These are phyloP conservation scores for Aspergillus cavernicola DNA, from an alignment of 495 filamentous ascomycete genomes.

Conservation along the genomic window DNA sequence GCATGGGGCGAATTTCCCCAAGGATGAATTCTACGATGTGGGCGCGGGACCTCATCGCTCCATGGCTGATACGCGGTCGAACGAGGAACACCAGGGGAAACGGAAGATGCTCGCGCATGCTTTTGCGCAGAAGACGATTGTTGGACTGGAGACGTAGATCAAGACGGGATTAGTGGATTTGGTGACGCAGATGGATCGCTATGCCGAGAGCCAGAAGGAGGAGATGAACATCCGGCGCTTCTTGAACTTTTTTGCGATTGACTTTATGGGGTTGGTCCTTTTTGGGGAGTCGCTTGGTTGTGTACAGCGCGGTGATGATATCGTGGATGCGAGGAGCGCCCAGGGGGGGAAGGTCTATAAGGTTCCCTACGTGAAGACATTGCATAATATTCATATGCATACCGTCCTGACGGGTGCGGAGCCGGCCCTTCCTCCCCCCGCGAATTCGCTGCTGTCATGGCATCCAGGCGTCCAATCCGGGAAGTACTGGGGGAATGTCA, in stretches of 20 bases:
- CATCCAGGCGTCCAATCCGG: neutral
- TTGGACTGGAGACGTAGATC: conserved; percentile 33
- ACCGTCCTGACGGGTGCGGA: neutral
- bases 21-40: conserved; percentile 39
- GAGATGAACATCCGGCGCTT: neutral
- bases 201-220: neutral
- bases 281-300: neutral
- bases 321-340: neutral
- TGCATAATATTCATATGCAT: neutral
- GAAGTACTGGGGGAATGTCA: neutral
- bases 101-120: conserved; percentile 39
- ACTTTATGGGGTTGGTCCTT: neutral
- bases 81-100: conserved; percentile 34
- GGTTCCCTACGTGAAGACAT: neutral
- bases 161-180: conserved; percentile 30
- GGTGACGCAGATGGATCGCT: conserved; percentile 17
- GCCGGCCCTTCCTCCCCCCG: neutral
- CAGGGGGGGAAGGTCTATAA: neutral
- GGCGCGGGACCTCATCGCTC: conserved; percentile 34
- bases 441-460: neutral
- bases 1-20: conserved; percentile 41
- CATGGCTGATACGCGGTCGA: conserved; percentile 34
- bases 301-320: neutral
- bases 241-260: neutral
- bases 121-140: conserved; percentile 35